phyloP scores from a whole-genome alignment of 2,329 filamentous ascomycete genomes.

The Aspergillus phoenicis region DNA sequence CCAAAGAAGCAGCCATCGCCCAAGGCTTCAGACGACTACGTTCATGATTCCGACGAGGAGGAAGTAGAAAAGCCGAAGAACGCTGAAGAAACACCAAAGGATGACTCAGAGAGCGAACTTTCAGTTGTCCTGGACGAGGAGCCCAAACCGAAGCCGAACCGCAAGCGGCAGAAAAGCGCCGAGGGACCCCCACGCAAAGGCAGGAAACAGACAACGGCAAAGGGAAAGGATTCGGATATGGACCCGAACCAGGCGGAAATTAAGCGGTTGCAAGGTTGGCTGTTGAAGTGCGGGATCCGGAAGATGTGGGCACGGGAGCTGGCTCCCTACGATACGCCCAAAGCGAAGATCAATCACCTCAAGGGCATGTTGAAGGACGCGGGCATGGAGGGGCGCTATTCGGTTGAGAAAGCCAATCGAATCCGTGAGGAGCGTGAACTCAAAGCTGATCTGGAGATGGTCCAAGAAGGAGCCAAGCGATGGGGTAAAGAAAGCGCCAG shows the following conservation, averaged over 20 bases:
- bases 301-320: conserved; percentile 91
- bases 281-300: conserved; percentile 86
- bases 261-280: conserved; percentile 82
- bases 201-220: conserved; percentile 37
- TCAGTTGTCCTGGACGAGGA: conserved; percentile 78
- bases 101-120: conserved; percentile 64
- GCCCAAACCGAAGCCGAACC: conserved; percentile 61
- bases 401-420: conserved; percentile 76
- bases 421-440: conserved; percentile 89
- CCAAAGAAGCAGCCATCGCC: conserved; percentile 12
- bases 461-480: conserved; percentile 75
- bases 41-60: conserved; percentile 20
- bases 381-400: conserved; percentile 89
- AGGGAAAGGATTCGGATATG: conserved; percentile 50
- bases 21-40: conserved; percentile 15
- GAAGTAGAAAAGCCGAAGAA: conserved; percentile 23
- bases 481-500: conserved; percentile 66
- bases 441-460: conserved; percentile 77
- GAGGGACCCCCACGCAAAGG: conserved; percentile 29
- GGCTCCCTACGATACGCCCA: conserved; percentile 70
- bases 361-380: conserved; percentile 75
- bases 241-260: conserved; percentile 75
- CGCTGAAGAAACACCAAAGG: conserved; percentile 41
- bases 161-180: conserved; percentile 48
- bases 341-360: conserved; percentile 81